Evolutionary conservation across 2,329 filamentous ascomycete genomes (phyloP), one percentile per base, ranked within the genome.

Genomic region (Aspergillus novoparasiticus): DNA sequence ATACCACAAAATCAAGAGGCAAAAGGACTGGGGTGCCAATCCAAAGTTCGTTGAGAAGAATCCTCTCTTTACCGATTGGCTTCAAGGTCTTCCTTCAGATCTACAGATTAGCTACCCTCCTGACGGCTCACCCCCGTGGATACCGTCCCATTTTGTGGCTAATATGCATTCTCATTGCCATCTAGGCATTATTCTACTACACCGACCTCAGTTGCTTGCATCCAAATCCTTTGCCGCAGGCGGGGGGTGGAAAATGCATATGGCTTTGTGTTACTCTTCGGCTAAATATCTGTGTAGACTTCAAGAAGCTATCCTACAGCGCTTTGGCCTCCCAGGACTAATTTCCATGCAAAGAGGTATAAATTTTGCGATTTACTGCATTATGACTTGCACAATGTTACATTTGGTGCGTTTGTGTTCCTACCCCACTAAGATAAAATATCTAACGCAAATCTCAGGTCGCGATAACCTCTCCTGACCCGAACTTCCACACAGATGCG

Each of bases 281-380:
- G 93, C 94, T 45, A 96, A 95, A 77, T 87, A 86, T 46, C 84
- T 98, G 57, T 97, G 94, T 78, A 89, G 91, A 64, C 79, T 97
- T 6, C 93, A 97, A 73, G 94, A 98, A 78, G 90, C 90, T 2
- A 87, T 96, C 41, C 74, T 96, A 63, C 85, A 90, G 59, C 86
- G 87, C 0, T 96, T 89, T 76, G 92, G 93, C 3, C 81, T 97
- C 64, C 86, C 86, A 19, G 94, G 94, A 0, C 83, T 98, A 19
- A 85, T 95, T 70, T 96, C 90, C 79, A 97, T 97, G 94, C 90
- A 94, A 72, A 87, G 94, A 68, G 94, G 94, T 45, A 93, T 96
- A 75, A 97, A 94, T 78, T 98, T 97, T 73, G 93, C 92, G 6
- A 93, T 98, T n/a, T 98, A 98, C 73, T 89, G 90, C 61, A 88